phyloP scores from a whole-genome alignment of 768 basidiomycete species.

The Xerocomellus intermedius region DNA sequence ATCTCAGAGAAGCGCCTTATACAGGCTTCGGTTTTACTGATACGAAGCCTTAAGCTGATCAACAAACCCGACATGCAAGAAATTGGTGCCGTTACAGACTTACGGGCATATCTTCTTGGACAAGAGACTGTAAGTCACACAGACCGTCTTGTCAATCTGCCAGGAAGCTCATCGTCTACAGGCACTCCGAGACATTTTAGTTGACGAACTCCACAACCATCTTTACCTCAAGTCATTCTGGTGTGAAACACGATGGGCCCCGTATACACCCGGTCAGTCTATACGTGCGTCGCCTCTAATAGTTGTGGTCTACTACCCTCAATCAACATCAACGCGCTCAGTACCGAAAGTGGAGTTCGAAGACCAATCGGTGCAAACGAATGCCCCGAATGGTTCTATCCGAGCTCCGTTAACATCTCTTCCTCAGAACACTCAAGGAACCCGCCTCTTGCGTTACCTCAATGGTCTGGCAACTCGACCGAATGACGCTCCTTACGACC shows the following conservation, averaged over 20 bases:
- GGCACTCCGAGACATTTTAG: slow-evolving; percentile 88
- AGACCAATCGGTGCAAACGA: slow-evolving; percentile 36
- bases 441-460: slow-evolving; percentile 61
- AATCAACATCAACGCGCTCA: slow-evolving; percentile 32
- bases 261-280: slow-evolving; percentile 79
- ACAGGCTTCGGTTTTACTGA: slow-evolving; percentile 83
- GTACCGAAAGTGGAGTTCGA: slow-evolving; percentile 71
- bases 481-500: slow-evolving; percentile 75
- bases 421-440: slow-evolving; percentile 41
- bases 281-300: slow-evolving; percentile 49
- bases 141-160: neutral
- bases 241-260: slow-evolving; percentile 89
- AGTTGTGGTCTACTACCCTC: slow-evolving; percentile 1
- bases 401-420: slow-evolving; percentile 34
- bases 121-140: slow-evolving; percentile 76
- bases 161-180: slow-evolving; percentile 33
- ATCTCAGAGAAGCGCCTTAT: slow-evolving; percentile 94
- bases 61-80: slow-evolving; percentile 92
- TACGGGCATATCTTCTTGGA: slow-evolving; percentile 75
- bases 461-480: slow-evolving; percentile 64
- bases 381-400: slow-evolving; percentile 21
- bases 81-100: slow-evolving; percentile 90
- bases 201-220: slow-evolving; percentile 95
- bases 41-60: slow-evolving; percentile 85
- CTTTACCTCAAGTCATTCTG: slow-evolving; percentile 97